These are phyloP conservation scores for Didymella keratinophila DNA, from an alignment of 2,329 filamentous ascomycete genomes.

Conservation along the genomic window DNA sequence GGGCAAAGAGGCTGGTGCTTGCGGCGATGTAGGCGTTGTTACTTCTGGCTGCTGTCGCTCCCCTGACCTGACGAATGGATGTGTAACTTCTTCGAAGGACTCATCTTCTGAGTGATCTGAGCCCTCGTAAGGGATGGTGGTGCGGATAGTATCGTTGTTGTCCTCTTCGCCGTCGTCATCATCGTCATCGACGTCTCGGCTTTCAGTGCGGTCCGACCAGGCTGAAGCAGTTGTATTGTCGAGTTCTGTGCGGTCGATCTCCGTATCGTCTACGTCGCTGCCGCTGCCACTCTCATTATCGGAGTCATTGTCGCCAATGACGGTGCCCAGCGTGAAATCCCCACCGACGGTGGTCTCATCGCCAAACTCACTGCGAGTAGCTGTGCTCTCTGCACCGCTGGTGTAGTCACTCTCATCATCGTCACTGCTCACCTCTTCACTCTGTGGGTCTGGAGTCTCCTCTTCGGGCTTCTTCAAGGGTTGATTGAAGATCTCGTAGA, in stretches of 20 bases:
- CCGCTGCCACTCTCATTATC: constrained; percentile 59
- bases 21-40: constrained; percentile 59
- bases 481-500: constrained; percentile 96
- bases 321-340: constrained; percentile 58
- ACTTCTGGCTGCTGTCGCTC: constrained; percentile 51
- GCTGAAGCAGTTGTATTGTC: constrained; percentile 67
- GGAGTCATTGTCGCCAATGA: constrained; percentile 48
- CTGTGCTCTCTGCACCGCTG: constrained; percentile 84
- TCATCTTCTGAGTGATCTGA: constrained; percentile 47
- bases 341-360: constrained; percentile 62
- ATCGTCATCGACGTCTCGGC: constrained; percentile 70
- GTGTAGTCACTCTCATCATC: constrained; percentile 71
- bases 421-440: constrained; percentile 72
- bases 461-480: constrained; percentile 67
- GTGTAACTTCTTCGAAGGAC: constrained; percentile 45
- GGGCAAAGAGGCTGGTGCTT: constrained; percentile 46
- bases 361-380: constrained; percentile 76
- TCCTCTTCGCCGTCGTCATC: constrained; percentile 39
- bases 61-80: constrained; percentile 36
- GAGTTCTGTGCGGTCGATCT: constrained; percentile 32
- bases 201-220: constrained; percentile 87
- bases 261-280: constrained; percentile 32
- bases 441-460: constrained; percentile 63
- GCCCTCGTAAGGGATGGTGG: constrained; percentile 40
- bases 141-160: constrained; percentile 40